Base-by-base conservation (phyloP, 331 rosid genomes). In the Quercus phellos region DNA sequence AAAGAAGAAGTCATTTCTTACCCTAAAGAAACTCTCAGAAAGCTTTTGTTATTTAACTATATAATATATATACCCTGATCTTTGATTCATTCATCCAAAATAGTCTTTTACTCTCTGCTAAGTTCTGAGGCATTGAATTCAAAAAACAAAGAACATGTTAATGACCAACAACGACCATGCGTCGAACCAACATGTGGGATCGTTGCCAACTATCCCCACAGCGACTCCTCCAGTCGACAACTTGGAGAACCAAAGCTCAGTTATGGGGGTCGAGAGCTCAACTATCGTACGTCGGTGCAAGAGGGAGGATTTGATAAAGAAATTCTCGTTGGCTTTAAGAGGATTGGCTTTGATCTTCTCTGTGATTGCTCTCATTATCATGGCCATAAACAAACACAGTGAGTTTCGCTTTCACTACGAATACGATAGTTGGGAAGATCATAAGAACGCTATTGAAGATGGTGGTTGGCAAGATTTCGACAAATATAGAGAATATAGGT, bases 331-430 rank as follows among this genome's bases (percentile, higher is more conserved):
- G 71, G 90, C 56, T 4, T 58, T 94, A 50, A 86, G 97, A 84
- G 99, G 83, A 63, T 29, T 84, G 63, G 90, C 88, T 6, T 24
- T 94, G 76, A 12, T 90, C 29, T 84, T 88, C 74, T 92, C 93
- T 30, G 54, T 88, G 50, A 87, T 92, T 30, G 78, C 90, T 14
- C 84, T 90, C 79, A 43, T 90, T 5, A 66, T 78, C 79, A 88
- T 83, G 96, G 92, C 87, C 54, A 82, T 81, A 56, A 94, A 94
- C 81, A 81, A 86, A 17, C 93, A 92, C 59, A 94, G 90, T 24
- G 80, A 85, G 46, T 32, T 32, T 32, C 35, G 0, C 35, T 38
- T 38, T 67, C 56, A 84, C 87, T 83, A 73, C 29, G 35, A 89
- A 2, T 91, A 91, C 58, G 90, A 92, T 19, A 35, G 60, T 2